Base-by-base conservation (phyloP, 2,329 filamentous ascomycete genomes). In the Bimuria novae-zelandiae region DNA sequence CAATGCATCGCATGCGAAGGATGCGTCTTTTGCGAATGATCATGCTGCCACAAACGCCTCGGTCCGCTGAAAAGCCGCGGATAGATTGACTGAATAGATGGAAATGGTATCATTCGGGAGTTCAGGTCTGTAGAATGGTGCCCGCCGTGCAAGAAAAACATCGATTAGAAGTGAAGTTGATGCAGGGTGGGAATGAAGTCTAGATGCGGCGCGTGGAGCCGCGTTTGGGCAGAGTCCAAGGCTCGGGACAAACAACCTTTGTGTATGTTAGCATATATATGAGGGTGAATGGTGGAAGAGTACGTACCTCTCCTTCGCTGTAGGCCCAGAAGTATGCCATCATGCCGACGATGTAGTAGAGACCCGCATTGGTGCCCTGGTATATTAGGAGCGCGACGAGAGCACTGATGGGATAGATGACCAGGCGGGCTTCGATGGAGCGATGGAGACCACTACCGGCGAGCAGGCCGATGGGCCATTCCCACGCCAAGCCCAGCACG, bases 241-340 rank as follows among this genome's bases (percentile, higher is more conserved):
- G 78, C 48, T 79, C 74, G 17, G 76, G 76, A 55, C 78, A 80
- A 25, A 80, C 76, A 44, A 80, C 67, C 77, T 47, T 80, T 48
- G n/a, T 2, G 16, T 39, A 8, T 27, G 57, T 68, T 54, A 67
- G 60, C 36, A 49, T 25, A 17, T 8, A 35, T 2, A 32, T 23
- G 3, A 14, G 21, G n/a, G 3, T 11, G 47, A 8, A 12, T 40
- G 8, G n/a, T n/a, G 4, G 43, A 16, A 10, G 19, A 29, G 79
- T n/a, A n/a, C 88, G 71, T 76, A 96, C 92, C 87, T 99, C 94
- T 76, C 94, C 94, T 76, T 99, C 93, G 67, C 89, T 94, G 68
- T 95, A 97, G 1, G 90, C 94, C 92, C 92, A 97, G 67, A 97
- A 96, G 75, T 97, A 99, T 12, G 94, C 87, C 7, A 79, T 81